Base-by-base conservation (phyloP, 192 early-diverging fungal species). In the Neocallimastix lanati region DNA sequence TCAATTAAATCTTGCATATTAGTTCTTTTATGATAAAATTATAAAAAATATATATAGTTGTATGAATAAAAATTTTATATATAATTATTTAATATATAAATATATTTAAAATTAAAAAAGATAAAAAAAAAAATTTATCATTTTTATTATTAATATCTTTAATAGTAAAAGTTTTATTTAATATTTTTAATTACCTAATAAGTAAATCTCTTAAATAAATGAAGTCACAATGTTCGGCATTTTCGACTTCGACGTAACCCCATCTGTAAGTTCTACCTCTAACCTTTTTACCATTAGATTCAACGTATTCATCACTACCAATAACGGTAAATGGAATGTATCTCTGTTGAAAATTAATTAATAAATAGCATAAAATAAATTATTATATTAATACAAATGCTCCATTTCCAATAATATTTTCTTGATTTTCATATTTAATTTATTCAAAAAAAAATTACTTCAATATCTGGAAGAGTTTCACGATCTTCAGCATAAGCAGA, bases 221-320 rank as follows among this genome's bases (percentile, higher is more conserved):
- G 90, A 98, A 99, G 85, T 99, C 98, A 80, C 92, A 94, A 88
- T 99, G 96, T 85, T 95, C 90, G 77, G 93, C 92, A 84, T 98
- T 97, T 82, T 99, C 98, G 35, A 98, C 94, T 86, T 97, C 93
- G 29, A 99, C 96, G 29, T 90, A 87, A 82, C 98, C 98, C 98
- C 98, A 99, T 25, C 95, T 92, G 85, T 99, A 99, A 79, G 86
- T 89, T 78, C 98, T 87, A 40, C 94, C 98, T 78, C 98, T 94
- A 78, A 97, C 94, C 76, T 92, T 90, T 76, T 95, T 91, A 28
- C 96, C 96, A 67, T 92, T 92, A 50, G 94, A 92, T 28, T 88
- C 85, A 40, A 92, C 86, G 78, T 97, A 92, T 36, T 87, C 85
- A 81, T 99, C 98, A 83, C 95, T 94, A 29, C 96, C 98, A 80